Base-by-base conservation (phyloP, 2,329 filamentous ascomycete genomes). In the Diaporthe sp. region DNA sequence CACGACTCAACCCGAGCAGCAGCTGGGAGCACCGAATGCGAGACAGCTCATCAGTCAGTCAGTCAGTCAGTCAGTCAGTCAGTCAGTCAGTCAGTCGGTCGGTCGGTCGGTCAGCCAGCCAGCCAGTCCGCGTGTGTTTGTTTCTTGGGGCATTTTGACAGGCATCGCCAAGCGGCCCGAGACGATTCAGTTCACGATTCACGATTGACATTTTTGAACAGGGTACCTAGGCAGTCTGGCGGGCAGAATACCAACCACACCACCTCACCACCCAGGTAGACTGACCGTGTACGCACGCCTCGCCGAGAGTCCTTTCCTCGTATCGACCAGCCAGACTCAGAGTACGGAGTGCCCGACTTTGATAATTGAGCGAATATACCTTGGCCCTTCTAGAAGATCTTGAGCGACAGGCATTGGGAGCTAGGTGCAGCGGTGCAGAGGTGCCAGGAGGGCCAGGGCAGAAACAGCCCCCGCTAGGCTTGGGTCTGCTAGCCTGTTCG, bases 381-480 rank as follows among this genome's bases (percentile, higher is more conserved):
- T 47, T 68, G 39, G 47, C n/a, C 63, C 63, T 68, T 68, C 63
- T 68, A 68, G 63, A 68, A 68, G 47, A 53, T 39, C 15, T 68
- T 27, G 51, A 17, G 10, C 25, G 63, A 51, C 63, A 66, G 63
- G 63, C 63, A 66, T 66, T 51, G 61, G 7, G 30, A 47, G 59
- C 59, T 63, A 51, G 61, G 44, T 25, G 61, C 44, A 47, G 44
- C n/a, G 44, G 44, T 12, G 44, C 42, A 51, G n/a, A 66, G 61
- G 44, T 51, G 61, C 19, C 61, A 25, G 47, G 63, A 19, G 22
- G 47, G 63, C 32, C 47, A 68, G 63, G 32, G 63, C 63, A 53
- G 44, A 68, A 22, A 7, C 47, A 7, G 32, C 22, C 44, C 63
- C 63, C 44, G 63, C 63, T 22, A 13, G 63, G 30, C 44, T 66